Evolutionary conservation across 768 basidiomycete genomes (phyloP).

Genomic region (Hygrocybe coccinea): DNA sequence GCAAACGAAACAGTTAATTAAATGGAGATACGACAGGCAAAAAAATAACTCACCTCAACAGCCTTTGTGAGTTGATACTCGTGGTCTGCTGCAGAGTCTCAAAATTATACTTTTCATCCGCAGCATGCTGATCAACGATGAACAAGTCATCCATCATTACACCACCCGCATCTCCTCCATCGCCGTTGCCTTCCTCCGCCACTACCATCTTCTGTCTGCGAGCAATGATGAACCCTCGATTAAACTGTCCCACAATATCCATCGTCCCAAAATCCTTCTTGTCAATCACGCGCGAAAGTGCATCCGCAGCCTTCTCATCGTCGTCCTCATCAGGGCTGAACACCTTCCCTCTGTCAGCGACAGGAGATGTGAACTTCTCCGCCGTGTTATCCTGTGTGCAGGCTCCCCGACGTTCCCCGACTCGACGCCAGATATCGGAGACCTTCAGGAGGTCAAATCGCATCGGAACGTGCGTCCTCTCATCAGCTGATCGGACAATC

Average conservation of each 20-base stretch:
- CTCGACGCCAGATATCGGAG: conserved; percentile 18
- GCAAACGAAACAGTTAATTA: conserved; percentile 1
- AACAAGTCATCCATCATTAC: conserved; percentile 77
- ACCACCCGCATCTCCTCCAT: conserved; percentile 10
- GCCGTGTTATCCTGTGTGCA: background rate
- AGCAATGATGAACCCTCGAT: conserved; percentile 88
- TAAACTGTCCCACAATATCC: conserved; percentile 91
- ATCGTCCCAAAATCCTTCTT: conserved; percentile 83
- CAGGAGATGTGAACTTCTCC: background rate
- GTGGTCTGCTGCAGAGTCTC: conserved; percentile 91
- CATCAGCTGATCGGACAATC: conserved; percentile 33
- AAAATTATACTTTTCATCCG: conserved; percentile 98
- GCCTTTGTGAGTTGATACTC: conserved; percentile 76
- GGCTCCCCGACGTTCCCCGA: conserved; percentile 3
- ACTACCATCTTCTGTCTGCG: conserved; percentile 44
- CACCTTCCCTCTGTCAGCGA: conserved; percentile 35
- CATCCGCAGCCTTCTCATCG: conserved; percentile 54
- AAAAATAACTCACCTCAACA: conserved; percentile 60
- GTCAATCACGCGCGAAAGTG: conserved; percentile 77
- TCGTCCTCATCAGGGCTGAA: conserved; percentile 35
- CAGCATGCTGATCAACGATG: conserved; percentile 95
- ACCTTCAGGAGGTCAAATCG: conserved; percentile 34
- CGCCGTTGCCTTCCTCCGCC: conserved; percentile 8
- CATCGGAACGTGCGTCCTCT: conserved; percentile 24
- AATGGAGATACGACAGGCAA: background rate